Evolutionary conservation across 1,284 basidiomycete genomes (phyloP).

Genomic region (Fomitiporia mediterranea): DNA sequence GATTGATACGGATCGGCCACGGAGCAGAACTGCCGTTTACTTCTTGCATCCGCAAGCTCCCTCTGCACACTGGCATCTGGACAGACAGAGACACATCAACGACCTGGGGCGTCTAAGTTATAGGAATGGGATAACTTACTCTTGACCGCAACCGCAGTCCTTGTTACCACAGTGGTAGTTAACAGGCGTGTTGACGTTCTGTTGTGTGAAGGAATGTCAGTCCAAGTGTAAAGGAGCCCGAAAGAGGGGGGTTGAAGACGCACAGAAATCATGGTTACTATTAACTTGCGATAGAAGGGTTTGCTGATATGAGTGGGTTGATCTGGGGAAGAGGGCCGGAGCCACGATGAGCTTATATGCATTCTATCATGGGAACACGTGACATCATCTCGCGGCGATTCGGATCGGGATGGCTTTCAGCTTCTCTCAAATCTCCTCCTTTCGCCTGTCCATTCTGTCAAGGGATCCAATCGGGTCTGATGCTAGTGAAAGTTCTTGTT

Average conservation of each 20-base stretch:
- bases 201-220: background rate
- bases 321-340: background rate
- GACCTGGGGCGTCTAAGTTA: background rate
- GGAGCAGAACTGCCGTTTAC: background rate
- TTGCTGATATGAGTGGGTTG: background rate
- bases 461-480: too few species aligned
- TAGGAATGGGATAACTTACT: conserved; percentile 31
- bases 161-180: conserved; percentile 45
- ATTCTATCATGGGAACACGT: background rate
- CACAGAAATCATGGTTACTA: conserved; percentile 17
- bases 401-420: background rate
- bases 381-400: background rate
- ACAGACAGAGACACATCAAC: background rate
- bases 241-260: background rate
- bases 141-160: conserved; percentile 48
- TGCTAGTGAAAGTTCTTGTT: too few species aligned
- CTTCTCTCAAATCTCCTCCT: background rate
- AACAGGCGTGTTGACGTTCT: conserved; percentile 41
- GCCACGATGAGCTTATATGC: conserved; percentile 13
- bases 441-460: too few species aligned
- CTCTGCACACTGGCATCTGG: conserved; percentile 52
- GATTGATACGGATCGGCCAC: background rate
- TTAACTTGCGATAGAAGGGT: background rate
- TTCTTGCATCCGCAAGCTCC: conserved; percentile 57
- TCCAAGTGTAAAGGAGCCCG: background rate